Evolutionary conservation across 345 rosid species (phyloP), one percentile per base, ranked within the genome.

Genomic region (Euphorbia pulcherrima): DNA sequence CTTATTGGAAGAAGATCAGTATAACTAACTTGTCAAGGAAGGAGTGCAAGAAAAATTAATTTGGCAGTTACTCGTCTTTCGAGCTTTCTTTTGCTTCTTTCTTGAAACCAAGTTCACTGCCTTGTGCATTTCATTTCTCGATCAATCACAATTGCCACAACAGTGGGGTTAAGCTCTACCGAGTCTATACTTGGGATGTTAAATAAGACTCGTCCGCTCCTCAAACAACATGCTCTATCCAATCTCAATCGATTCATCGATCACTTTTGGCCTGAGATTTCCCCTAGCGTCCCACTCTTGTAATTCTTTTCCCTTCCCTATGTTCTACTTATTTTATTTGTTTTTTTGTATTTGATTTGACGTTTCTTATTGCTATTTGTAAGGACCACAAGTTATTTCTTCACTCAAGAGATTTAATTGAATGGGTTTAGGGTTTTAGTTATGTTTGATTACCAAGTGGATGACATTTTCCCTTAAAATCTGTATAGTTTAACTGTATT

Each of bases 241-340:
- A 82, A 87, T 78, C 97, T 95, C 77, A 95, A 90, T 69, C 86
- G 80, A 78, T 87, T 81, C 52, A 97, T 95, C 13, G 97, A 95
- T 76, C 91, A 65, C 64, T 90, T 87, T 83, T 95, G 99, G 98
- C 99, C 98, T 0, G 99, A 95, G 92, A 95, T 95, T 83, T 95
- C 99, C 53, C 92, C 99, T 48, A 92, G 96, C 79, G 96, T 95
- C 23, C 93, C 99, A 20, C 84, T 90, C 53, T 92, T 95, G 99
- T 95, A 86, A 62, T 27, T 23, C 35, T 40, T 7, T 58, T 16
- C 52, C 51, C 20, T 18, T 54, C 41, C 71, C 23, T 56, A 4
- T 54, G 51, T 59, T 20, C 57, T 10, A 6, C 1, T 33, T 59
- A 6, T 35, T 23, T 50, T 6, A 48, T 65, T 61, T n/a, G n/a